Base-by-base conservation (phyloP, 176 grass and related monocot genomes). In the Tuctoria greenei region DNA sequence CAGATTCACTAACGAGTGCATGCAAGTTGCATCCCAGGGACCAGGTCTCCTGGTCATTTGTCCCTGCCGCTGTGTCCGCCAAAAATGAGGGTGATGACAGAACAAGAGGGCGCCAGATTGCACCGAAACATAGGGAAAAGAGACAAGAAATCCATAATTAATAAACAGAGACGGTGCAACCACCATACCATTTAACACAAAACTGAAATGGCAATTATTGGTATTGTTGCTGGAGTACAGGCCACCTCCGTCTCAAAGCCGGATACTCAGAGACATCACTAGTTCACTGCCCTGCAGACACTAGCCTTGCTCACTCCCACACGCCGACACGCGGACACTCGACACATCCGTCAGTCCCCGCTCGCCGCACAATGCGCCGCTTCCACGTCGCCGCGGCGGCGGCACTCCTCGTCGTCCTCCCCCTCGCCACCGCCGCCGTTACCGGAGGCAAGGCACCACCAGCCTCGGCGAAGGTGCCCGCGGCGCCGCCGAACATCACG, bases 401-500 rank as follows among this genome's bases (percentile, higher is more conserved):
- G 18, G 25, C 67, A 0, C 56, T 75, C n/a, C 36, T 85, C 28
- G 20, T 79, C 25, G 10, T 83, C 16, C 49, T 87, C 56, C 64
- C 83, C 9, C 10, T 82, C 1, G 78, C 87, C n/a, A 45, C 55
- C 23, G 21, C 57, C 16, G 67, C 73, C 8, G 45, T 76, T 11
- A 45, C 61, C 62, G 67, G 62, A 9, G 43, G 36, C 7, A 84
- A 88, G 12, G 62, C 42, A 1, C 11, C 42, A 0, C 73, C 82
- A 13, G 71, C 63, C 6, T 18, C 78, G 0, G 20, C 46, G 23
- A 78, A 54, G 74, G 85, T 72, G 9, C 86, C 91, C 4, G 67
- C 68, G 12, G 72, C 81, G 8, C 82, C 83, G 4, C 92, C 77
- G 27, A 96, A 89, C 86, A 90, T 92, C 77, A 96, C 89, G 54